Conservation (phyloP, 2,329 filamentous ascomycete species). For the Penicillium sp. region DNA sequence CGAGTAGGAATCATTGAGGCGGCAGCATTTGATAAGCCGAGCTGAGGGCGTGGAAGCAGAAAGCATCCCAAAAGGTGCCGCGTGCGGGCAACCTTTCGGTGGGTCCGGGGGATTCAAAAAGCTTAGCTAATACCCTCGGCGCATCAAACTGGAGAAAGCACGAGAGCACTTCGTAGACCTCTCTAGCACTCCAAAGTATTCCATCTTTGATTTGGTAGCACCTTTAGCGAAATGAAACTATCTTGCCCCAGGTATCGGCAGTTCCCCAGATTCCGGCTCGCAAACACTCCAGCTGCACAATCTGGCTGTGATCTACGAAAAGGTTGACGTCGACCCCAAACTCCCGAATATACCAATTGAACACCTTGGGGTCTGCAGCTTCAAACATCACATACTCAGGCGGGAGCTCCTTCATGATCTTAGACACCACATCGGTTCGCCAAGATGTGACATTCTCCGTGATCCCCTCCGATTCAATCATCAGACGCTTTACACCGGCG, state of each 20-base stretch:
- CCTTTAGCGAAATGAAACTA: conserved; percentile 42
- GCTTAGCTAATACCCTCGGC: no score
- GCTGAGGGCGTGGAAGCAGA: no score
- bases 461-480: conserved; percentile 63
- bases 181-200: no score
- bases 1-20: background rate
- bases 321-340: conserved; percentile 61
- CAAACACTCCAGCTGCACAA: conserved; percentile 57
- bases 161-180: no score
- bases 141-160: no score
- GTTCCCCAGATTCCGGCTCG: conserved; percentile 58
- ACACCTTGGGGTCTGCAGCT: conserved; percentile 57
- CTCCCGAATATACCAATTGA: conserved; percentile 60
- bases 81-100: no score
- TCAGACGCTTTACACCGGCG: conserved; percentile 57
- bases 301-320: conserved; percentile 61
- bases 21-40: no score
- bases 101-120: no score
- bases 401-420: conserved; percentile 54
- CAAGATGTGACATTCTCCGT: conserved; percentile 58
- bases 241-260: conserved; percentile 58
- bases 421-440: conserved; percentile 58
- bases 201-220: background rate
- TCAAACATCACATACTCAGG: conserved; percentile 61
- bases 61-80: no score